phyloP scores from a whole-genome alignment of 192 early-diverging fungal species.

The Entomortierella parvispora region DNA sequence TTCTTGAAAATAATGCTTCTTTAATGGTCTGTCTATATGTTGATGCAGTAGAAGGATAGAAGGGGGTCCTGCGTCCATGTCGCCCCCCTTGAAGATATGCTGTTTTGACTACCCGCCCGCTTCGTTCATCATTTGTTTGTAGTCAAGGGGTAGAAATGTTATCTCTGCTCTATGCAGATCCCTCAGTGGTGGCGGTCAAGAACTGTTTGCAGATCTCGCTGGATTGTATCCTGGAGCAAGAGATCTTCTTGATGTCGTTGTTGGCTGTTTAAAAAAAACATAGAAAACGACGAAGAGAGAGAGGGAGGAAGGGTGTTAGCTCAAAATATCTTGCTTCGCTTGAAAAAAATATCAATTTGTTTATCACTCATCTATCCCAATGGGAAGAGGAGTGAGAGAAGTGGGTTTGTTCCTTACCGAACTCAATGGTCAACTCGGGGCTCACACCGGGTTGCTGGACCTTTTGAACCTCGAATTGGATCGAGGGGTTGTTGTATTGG shows the following conservation, averaged over 20 bases:
- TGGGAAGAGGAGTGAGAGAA: neutral
- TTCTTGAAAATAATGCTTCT: too few relatives aligned
- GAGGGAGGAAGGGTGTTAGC: neutral
- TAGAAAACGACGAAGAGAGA: neutral
- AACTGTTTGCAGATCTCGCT: slow-evolving; percentile 51
- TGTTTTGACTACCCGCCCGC: too few relatives aligned
- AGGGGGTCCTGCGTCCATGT: too few relatives aligned
- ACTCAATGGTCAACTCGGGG: slow-evolving; percentile 61
- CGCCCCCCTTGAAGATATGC: too few relatives aligned
- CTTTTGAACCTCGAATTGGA: slow-evolving; percentile 58
- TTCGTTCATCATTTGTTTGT: too few relatives aligned
- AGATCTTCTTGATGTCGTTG: slow-evolving; percentile 48
- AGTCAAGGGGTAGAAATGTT: too few relatives aligned
- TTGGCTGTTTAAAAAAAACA: slow-evolving; percentile 25
- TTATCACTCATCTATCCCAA: too few relatives aligned
- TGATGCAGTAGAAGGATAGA: too few relatives aligned
- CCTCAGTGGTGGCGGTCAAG: slow-evolving; percentile 42
- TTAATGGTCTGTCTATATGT: too few relatives aligned
- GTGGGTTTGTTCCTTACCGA: slow-evolving; percentile 42
- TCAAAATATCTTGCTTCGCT: neutral
- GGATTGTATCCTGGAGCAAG: slow-evolving; percentile 53
- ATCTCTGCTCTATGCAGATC: slow-evolving; percentile 10
- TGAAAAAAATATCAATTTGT: neutral
- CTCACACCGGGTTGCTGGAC: slow-evolving; percentile 48
- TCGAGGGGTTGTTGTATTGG: slow-evolving; percentile 63